phyloP scores from a whole-genome alignment of 1,284 basidiomycete genomes.

The Mycosarcoma mackinlayi region DNA sequence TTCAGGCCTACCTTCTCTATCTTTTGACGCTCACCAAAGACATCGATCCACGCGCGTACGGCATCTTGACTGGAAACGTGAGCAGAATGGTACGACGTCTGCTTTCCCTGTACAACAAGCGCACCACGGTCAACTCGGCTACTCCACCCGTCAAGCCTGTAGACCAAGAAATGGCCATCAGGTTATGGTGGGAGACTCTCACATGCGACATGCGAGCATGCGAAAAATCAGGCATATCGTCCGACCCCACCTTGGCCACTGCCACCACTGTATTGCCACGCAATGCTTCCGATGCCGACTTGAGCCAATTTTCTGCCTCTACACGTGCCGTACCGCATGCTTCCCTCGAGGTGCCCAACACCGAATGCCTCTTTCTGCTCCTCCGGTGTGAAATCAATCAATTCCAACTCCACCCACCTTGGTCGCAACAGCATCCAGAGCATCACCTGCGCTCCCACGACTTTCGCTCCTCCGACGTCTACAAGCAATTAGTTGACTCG shows the following conservation, averaged over 20 bases:
- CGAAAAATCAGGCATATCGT: constrained; percentile 19
- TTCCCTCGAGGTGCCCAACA: background rate
- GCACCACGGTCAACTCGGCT: background rate
- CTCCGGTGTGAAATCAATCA: constrained; percentile 15
- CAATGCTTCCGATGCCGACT: constrained; percentile 11
- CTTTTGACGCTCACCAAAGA: constrained; percentile 12
- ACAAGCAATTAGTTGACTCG: background rate
- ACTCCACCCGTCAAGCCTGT: background rate
- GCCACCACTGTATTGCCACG: constrained; percentile 7
- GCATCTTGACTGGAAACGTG: constrained; percentile 5
- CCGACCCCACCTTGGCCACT: constrained; percentile 7
- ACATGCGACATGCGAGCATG: constrained; percentile 17
- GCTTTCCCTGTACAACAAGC: constrained; percentile 1
- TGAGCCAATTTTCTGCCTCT: background rate
- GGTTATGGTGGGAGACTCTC: constrained; percentile 24
- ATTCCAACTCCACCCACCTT: constrained; percentile 16
- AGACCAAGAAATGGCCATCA: constrained; percentile 7
- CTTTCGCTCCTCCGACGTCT: constrained; percentile 4
- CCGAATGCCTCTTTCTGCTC: constrained; percentile 14
- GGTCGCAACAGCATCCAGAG: constrained; percentile 12
- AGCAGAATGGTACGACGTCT: constrained; percentile 10
- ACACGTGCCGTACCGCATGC: background rate
- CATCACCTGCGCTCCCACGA: constrained; percentile 3
- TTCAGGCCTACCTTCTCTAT: constrained; percentile 24
- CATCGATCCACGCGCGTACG: constrained; percentile 14